Conservation (phyloP, 2,329 filamentous ascomycete genomes). For the Ophiosphaerella herpotricha region DNA sequence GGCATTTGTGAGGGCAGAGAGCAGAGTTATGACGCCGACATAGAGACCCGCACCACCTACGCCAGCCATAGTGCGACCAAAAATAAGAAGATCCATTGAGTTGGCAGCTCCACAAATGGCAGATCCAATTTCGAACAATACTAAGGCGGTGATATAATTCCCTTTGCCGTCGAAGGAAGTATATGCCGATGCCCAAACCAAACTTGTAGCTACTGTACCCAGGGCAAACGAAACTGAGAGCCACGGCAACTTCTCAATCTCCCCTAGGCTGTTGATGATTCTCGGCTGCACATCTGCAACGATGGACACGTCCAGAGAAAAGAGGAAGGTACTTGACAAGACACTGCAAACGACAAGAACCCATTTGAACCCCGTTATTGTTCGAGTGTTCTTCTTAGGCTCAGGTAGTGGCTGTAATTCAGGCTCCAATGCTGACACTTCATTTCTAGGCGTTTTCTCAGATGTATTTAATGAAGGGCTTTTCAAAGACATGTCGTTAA, state of each 20-base stretch:
- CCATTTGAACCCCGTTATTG: neutral
- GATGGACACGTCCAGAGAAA: constrained; percentile 33
- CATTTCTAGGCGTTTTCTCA: neutral
- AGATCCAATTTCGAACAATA: constrained; percentile 48
- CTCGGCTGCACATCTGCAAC: constrained; percentile 24
- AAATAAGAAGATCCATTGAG: constrained; percentile 33
- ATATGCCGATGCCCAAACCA: neutral
- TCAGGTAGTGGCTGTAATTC: neutral
- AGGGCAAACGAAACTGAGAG: constrained; percentile 15
- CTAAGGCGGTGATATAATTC: constrained; percentile 36
- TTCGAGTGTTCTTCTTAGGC: neutral
- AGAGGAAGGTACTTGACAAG: constrained; percentile 21
- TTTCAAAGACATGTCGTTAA: neutral
- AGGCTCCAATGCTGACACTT: neutral
- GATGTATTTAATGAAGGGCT: neutral
- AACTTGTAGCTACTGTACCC: neutral
- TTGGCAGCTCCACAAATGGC: constrained; percentile 37
- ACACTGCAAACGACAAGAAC: neutral
- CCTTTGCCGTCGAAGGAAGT: constrained; percentile 51
- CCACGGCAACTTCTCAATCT: constrained; percentile 17
- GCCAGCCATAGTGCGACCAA: constrained; percentile 53
- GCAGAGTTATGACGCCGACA: constrained; percentile 34
- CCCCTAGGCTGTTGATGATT: constrained; percentile 13
- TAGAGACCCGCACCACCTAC: constrained; percentile 53
- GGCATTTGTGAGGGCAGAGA: neutral